These are phyloP conservation scores for Kuraishia hungarica DNA, from an alignment of 805 yeast species.

Conservation along the genomic window DNA sequence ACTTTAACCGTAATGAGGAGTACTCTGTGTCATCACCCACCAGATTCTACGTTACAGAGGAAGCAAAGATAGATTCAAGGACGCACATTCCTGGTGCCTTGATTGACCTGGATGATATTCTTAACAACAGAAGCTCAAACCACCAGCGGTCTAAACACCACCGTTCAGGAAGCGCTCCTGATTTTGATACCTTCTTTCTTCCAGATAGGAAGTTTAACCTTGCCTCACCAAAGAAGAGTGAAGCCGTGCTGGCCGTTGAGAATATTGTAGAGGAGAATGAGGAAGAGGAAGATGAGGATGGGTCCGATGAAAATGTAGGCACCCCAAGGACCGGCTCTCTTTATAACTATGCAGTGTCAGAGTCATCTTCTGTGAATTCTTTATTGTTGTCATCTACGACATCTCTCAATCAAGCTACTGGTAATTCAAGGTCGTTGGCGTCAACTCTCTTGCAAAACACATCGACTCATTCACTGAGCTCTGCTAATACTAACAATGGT, in stretches of 20 bases:
- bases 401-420: neutral
- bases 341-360: neutral
- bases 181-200: neutral
- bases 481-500: slow-evolving; percentile 8
- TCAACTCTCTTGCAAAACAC: slow-evolving; percentile 11
- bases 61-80: slow-evolving; percentile 16
- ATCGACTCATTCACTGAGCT: slow-evolving; percentile 18
- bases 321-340: neutral
- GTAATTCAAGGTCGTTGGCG: neutral
- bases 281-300: slow-evolving; percentile 1
- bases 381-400: neutral
- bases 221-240: slow-evolving; percentile 1
- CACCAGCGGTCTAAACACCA: neutral
- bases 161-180: slow-evolving; percentile 1
- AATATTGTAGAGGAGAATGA: neutral
- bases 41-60: slow-evolving; percentile 23
- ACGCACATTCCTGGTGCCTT: slow-evolving; percentile 22
- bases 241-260: neutral
- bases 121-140: neutral
- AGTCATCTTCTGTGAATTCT: slow-evolving; percentile 1
- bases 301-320: neutral
- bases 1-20: neutral
- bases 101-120: slow-evolving; percentile 20
- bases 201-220: neutral
- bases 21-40: slow-evolving; percentile 4